Evolutionary conservation across 1,139 yeast genomes (phyloP), one percentile per base, ranked within the genome.

Genomic region (Suhomyces coccinellae): DNA sequence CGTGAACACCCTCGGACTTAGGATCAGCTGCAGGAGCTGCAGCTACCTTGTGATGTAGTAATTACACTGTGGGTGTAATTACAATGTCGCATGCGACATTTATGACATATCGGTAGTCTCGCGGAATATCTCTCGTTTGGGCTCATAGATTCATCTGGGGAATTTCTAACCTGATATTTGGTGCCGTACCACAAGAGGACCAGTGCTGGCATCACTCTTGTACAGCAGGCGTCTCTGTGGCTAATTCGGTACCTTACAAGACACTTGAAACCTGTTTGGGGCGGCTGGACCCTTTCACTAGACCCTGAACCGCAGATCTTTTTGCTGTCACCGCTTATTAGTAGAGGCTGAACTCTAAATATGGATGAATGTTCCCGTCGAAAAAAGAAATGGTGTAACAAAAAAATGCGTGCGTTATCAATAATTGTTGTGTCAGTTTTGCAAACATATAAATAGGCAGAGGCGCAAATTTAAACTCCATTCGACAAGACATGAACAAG

Each of bases 101-200:
- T 34, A 24, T 22, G 36, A 34, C 36, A 20, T 34, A 34, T 34
- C 36, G 8, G 29, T 16, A 24, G 36, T 33, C 15, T 24, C 14
- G 8, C 36, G 36, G 36, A 33, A 33, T 15, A 33, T 13, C 14
- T 24, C 16, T 10, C n/a, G 29, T 12, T 11, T 26, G 29, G 29
- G 29, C 29, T 26, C 15, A 15, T 17, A 27, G 36, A 22, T 34
- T 6, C 17, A 13, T 22, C 16, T 14, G 16, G 36, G 15, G 36
- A 13, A 16, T 22, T 34, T 24, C 29, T 14, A 24, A 34, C 36
- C 36, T 6, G 14, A 13, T 27, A 13, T 20, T 7, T 24, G 29
- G 36, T 34, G 36, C 36, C 36, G 36, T 34, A 24, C 36, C 26
- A 34, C 36, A 34, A 24, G 36, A 29, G 36, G 36, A 24, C 6